phyloP scores from a whole-genome alignment of 305 asterid species.

The Plantago lanceolata region DNA sequence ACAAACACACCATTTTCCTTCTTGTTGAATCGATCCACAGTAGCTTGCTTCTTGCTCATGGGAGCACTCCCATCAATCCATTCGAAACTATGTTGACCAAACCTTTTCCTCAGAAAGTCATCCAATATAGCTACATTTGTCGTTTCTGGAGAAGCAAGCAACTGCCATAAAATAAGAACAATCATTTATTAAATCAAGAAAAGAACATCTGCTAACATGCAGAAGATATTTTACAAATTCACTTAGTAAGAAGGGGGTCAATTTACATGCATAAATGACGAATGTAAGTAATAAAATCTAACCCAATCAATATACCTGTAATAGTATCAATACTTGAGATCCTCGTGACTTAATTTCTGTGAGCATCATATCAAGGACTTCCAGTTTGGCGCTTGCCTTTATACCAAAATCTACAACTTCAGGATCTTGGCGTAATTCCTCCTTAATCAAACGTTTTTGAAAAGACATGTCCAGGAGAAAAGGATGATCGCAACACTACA shows the following conservation, averaged over 20 bases:
- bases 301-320: constrained; percentile 52
- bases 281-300: constrained; percentile 19
- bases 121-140: constrained; percentile 66
- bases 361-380: constrained; percentile 71
- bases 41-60: constrained; percentile 61
- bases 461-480: constrained; percentile 52
- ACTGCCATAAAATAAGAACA: constrained; percentile 39
- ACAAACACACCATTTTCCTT: constrained; percentile 63
- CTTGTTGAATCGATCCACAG: constrained; percentile 60
- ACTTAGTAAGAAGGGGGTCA: constrained; percentile 14
- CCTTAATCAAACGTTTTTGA: constrained; percentile 40
- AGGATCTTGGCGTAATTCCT: constrained; percentile 33
- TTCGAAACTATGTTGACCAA: constrained; percentile 62
- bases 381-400: constrained; percentile 82
- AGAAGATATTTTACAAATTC: constrained; percentile 5
- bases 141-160: constrained; percentile 38
- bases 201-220: constrained; percentile 11
- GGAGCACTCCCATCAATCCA: constrained; percentile 54
- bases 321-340: constrained; percentile 61
- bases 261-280: neutral
- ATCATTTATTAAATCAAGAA: constrained; percentile 23
- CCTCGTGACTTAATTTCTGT: constrained; percentile 51
- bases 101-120: constrained; percentile 60
- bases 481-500: constrained; percentile 91
- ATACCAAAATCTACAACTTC: constrained; percentile 61